Evolutionary conservation across 2,329 filamentous ascomycete species (phyloP).

Genomic region (Aspergillus glaucus): DNA sequence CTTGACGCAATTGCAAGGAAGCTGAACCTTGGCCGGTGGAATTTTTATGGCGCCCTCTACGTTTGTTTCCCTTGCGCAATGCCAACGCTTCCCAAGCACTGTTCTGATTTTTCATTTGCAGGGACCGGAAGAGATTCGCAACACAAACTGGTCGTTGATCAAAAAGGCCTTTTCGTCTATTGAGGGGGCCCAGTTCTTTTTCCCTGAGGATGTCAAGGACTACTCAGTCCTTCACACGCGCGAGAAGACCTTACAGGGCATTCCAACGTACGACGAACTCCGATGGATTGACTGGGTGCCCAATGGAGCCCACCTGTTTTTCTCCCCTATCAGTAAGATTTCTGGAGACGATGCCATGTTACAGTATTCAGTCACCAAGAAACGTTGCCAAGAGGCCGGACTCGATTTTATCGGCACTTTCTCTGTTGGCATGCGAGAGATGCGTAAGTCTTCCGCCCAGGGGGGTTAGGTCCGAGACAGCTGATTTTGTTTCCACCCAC

Average conservation of each 20-base stretch:
- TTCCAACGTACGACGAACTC: constrained; percentile 28
- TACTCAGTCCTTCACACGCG: constrained; percentile 25
- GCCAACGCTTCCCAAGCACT: too few species aligned
- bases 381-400: constrained; percentile 35
- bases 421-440: constrained; percentile 47
- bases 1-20: constrained; percentile 37
- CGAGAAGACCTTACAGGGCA: constrained; percentile 17
- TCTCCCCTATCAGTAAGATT: constrained; percentile 48
- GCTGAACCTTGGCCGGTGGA: constrained; percentile 44
- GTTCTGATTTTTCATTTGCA: constrained; percentile 21
- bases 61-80: too few species aligned
- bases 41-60: constrained; percentile 43
- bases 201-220: constrained; percentile 36
- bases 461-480: too few species aligned
- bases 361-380: constrained; percentile 40
- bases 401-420: constrained; percentile 50
- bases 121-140: constrained; percentile 26
- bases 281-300: constrained; percentile 48
- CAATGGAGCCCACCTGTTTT: constrained; percentile 49
- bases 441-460: constrained; percentile 25
- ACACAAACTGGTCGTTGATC: constrained; percentile 34
- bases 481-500: background rate
- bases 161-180: constrained; percentile 40
- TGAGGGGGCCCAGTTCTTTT: constrained; percentile 38
- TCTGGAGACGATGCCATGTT: constrained; percentile 42